These are phyloP conservation scores for Diplogelasinospora grovesii DNA, from an alignment of 495 filamentous ascomycete genomes.

Conservation along the genomic window DNA sequence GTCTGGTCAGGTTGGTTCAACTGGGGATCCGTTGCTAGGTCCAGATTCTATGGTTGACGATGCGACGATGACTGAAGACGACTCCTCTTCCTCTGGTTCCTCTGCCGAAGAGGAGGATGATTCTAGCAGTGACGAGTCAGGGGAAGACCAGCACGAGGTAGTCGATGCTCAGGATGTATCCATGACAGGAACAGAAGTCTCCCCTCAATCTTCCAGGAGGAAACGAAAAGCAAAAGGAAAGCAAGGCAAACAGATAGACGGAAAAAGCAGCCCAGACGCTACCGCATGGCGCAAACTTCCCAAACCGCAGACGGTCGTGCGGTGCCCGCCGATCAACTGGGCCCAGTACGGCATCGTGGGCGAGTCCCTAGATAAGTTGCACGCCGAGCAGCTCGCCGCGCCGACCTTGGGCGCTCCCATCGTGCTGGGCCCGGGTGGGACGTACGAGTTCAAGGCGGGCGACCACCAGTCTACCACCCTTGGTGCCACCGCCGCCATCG, in stretches of 20 bases:
- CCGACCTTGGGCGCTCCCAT: slow-evolving; percentile 54
- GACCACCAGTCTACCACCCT: no score
- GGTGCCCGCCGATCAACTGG: slow-evolving; percentile 86
- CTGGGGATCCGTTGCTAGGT: slow-evolving; percentile 25
- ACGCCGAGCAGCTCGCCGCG: slow-evolving; percentile 64
- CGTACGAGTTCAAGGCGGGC: slow-evolving; percentile 36
- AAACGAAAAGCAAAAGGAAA: slow-evolving; percentile 4
- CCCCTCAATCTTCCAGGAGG: not conserved
- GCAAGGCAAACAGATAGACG: slow-evolving; percentile 5
- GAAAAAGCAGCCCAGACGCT: not conserved
- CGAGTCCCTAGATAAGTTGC: slow-evolving; percentile 71
- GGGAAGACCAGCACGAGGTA: slow-evolving; percentile 1
- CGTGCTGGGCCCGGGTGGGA: slow-evolving; percentile 28
- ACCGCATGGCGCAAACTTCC: slow-evolving; percentile 49
- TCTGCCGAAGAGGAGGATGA: slow-evolving; percentile 14
- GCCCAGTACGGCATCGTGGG: slow-evolving; percentile 80
- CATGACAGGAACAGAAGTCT: slow-evolving; percentile 2
- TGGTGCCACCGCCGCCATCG: no score
- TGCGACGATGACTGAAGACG: slow-evolving; percentile 33
- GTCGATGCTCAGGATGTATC: no score
- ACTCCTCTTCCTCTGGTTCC: slow-evolving; percentile 10
- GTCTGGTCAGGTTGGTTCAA: slow-evolving; percentile 41
- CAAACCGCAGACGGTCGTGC: slow-evolving; percentile 71
- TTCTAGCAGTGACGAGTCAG: not conserved
- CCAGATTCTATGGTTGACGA: slow-evolving; percentile 24